Evolutionary conservation across 2,329 filamentous ascomycete species (phyloP).

Genomic region (Neonectria sp.): DNA sequence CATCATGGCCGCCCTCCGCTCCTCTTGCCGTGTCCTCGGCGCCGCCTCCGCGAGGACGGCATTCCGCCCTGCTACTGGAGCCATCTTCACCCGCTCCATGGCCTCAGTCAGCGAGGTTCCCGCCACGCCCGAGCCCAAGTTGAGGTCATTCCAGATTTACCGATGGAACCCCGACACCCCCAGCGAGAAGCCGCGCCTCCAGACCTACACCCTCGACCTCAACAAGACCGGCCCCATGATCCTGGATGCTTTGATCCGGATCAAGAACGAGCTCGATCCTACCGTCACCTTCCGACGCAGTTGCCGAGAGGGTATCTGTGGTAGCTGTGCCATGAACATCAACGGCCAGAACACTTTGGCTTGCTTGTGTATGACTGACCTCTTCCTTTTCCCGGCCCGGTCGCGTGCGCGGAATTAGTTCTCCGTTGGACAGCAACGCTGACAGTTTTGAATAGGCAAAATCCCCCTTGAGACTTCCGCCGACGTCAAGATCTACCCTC

Average conservation of each 20-base stretch:
- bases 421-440: conserved; percentile 29
- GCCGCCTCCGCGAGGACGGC: conserved; percentile 59
- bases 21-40: conserved; percentile 68
- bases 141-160: conserved; percentile 99
- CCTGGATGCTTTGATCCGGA: conserved; percentile 94
- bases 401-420: conserved; percentile 47
- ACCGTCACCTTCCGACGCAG: conserved; percentile 96
- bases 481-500: conserved; percentile 95
- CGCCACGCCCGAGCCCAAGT: conserved; percentile 74
- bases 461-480: conserved; percentile 87
- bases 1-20: conserved; percentile 75
- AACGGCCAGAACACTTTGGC: conserved; percentile 98
- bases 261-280: conserved; percentile 99
- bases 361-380: conserved; percentile 82
- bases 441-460: conserved; percentile 74
- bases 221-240: conserved; percentile 99
- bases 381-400: conserved; percentile 11
- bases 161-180: conserved; percentile 97
- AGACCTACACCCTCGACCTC: conserved; percentile 93
- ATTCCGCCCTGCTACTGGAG: conserved; percentile 53
- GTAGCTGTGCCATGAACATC: conserved; percentile 99
- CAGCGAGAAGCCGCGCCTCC: conserved; percentile 93
- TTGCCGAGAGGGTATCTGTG: conserved; percentile 98
- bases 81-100: conserved; percentile 66
- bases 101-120: conserved; percentile 72